Conservation (phyloP, 148 eudicot genomes). For the Pouteria glomerata region DNA sequence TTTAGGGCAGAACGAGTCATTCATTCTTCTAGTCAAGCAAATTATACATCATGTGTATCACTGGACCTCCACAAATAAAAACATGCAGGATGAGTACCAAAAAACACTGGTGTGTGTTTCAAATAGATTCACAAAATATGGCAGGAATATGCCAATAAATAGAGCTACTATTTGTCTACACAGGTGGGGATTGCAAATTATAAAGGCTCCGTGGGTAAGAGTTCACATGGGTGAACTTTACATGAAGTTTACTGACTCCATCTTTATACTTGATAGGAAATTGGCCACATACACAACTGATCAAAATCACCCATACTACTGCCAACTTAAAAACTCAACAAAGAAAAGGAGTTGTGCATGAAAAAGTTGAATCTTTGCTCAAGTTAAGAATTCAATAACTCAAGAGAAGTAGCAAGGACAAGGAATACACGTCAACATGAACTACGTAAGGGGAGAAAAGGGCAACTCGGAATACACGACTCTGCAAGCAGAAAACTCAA, state of each 20-base stretch:
- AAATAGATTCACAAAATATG: no score
- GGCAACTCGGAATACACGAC: no score
- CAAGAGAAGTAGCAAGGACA: neutral
- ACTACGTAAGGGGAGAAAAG: no score
- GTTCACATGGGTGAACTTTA: no score
- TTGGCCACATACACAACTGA: neutral
- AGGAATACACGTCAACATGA: neutral
- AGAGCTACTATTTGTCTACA: no score
- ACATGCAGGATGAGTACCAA: neutral
- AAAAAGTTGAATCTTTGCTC: neutral
- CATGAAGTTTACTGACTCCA: neutral
- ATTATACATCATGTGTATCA: neutral
- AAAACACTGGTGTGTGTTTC: neutral
- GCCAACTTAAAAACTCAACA: neutral
- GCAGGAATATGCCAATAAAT: no score
- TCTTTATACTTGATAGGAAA: no score
- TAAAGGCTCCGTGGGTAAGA: no score
- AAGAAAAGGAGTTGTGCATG: neutral
- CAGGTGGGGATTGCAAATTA: no score
- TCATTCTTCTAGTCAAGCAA: neutral
- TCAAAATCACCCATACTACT: neutral
- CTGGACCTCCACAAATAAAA: neutral
- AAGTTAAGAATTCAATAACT: neutral
- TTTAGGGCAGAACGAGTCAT: neutral
- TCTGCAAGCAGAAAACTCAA: no score